Percentiles rank a stretch among this genome's conserved stretches.
Conservation (phyloP, 2,329 filamentous ascomycete genomes). For the Curvularia lunata region DNA sequence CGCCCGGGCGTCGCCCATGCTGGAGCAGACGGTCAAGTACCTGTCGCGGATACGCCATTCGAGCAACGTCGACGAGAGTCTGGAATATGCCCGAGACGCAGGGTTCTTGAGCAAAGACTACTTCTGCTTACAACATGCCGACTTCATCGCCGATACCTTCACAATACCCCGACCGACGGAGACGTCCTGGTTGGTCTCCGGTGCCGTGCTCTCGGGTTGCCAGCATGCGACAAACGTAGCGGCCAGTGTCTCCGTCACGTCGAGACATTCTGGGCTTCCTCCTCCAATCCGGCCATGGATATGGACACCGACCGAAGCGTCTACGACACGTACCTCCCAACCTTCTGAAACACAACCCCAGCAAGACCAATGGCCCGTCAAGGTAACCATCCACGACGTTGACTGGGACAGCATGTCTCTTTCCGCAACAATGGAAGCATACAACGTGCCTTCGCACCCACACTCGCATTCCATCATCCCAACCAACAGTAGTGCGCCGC, state of each 20-base stretch:
- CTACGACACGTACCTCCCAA: constrained; percentile 30
- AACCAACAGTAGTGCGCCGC: constrained; percentile 17
- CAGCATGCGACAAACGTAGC: constrained; percentile 61
- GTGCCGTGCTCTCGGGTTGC: constrained; percentile 65
- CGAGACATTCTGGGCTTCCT: constrained; percentile 32
- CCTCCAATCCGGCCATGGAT: constrained; percentile 49
- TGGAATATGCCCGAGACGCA: constrained; percentile 60
- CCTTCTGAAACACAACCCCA: constrained; percentile 38
- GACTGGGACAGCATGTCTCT: constrained; percentile 67
- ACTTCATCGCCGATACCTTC: constrained; percentile 64
- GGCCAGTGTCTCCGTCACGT: constrained; percentile 25
- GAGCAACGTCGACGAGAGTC: constrained; percentile 60
- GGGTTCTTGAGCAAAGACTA: constrained; percentile 62
- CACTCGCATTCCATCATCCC: constrained; percentile 38
- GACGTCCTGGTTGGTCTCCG: constrained; percentile 68
- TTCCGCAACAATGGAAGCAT: constrained; percentile 73
- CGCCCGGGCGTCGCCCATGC: constrained; percentile 41
- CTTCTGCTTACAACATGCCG: constrained; percentile 59
- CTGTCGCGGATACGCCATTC: constrained; percentile 64
- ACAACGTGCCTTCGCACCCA: constrained; percentile 65
- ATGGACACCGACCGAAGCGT: constrained; percentile 40
- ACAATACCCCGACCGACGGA: constrained; percentile 58
- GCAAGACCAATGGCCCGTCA: constrained; percentile 70
- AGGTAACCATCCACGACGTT: constrained; percentile 68
- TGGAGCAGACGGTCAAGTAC: constrained; percentile 68